Conservation (phyloP, 768 basidiomycete genomes). For the Termitomyces sp. region DNA sequence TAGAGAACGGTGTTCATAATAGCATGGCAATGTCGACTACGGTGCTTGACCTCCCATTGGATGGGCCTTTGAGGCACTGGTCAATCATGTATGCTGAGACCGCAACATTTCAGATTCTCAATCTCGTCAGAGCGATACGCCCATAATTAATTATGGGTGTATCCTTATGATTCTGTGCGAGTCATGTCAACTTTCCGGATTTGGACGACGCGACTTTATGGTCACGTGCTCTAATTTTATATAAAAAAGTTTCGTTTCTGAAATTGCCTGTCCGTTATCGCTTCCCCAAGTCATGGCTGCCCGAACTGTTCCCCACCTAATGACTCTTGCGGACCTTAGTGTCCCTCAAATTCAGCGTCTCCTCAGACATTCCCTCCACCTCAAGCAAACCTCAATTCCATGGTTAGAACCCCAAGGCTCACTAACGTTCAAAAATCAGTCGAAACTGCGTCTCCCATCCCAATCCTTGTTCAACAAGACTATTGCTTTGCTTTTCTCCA, state of each 20-base stretch:
- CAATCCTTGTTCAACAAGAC: constrained; percentile 80
- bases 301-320: constrained; percentile 55
- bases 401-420: constrained; percentile 59
- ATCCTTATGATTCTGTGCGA: background rate
- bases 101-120: no score
- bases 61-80: no score
- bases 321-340: constrained; percentile 86
- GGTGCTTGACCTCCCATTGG: background rate
- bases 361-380: constrained; percentile 55
- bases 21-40: background rate
- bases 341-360: constrained; percentile 67
- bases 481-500: constrained; percentile 87
- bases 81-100: no score
- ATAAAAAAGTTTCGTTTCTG: constrained; percentile 5
- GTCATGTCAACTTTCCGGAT: background rate
- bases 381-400: constrained; percentile 60
- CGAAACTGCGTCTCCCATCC: constrained; percentile 52
- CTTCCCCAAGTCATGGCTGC: constrained; percentile 8
- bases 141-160: no score
- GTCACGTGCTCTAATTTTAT: background rate
- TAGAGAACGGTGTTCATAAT: background rate
- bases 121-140: background rate
- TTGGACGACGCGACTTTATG: constrained; percentile 1
- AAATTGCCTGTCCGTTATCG: background rate
- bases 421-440: constrained; percentile 25